Base-by-base conservation (phyloP, 2,329 filamentous ascomycete genomes). In the Beauveria sp. region DNA sequence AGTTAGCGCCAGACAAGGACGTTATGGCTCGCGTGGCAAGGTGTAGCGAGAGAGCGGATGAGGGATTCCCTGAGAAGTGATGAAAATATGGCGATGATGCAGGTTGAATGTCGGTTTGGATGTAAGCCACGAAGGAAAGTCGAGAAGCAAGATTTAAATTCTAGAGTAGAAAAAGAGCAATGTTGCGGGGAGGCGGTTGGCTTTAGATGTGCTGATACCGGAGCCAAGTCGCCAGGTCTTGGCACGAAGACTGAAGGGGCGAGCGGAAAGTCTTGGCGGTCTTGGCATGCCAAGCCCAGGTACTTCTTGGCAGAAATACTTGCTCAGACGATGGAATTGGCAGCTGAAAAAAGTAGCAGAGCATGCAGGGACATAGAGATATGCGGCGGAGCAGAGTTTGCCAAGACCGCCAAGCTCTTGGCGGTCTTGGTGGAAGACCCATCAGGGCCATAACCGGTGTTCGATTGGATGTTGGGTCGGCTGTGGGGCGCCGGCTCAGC, bases 401-500 rank as follows among this genome's bases (percentile, higher is more conserved):
- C 73, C 73, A 75, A 75, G 62, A 28, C 62, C 62, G 72, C 71
- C 73, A 75, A 74, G 72, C 6, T 0, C 73, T 75, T 76, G 74
- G 74, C 74, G 67, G 63, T 62, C 73, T 76, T 71, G 74, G 74
- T 73, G 69, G 66, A 67, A 68, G 69, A 69, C 68, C 69, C 70
- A 71, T 71, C 64, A 66, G 46, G 34, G 14, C 34, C 34, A 16
- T 38, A 38, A 6, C 34, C 61, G 50, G 63, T 61, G 64, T 68
- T 63, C 67, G 62, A 74, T 74, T 74, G 60, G 60, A n/a, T 45
- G 22, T 8, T 31, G 24, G 9, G 6, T 2, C 24, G 34, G 3
- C 9, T 45, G 57, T 46, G 57, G 57, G 43, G 51, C 52, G 24
- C 18, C 45, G 31, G 24, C 52, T 62, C 60, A 55, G 51, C 31